Evolutionary conservation across 306 rosid species (phyloP).

Genomic region (Gastrolobium villosum): DNA sequence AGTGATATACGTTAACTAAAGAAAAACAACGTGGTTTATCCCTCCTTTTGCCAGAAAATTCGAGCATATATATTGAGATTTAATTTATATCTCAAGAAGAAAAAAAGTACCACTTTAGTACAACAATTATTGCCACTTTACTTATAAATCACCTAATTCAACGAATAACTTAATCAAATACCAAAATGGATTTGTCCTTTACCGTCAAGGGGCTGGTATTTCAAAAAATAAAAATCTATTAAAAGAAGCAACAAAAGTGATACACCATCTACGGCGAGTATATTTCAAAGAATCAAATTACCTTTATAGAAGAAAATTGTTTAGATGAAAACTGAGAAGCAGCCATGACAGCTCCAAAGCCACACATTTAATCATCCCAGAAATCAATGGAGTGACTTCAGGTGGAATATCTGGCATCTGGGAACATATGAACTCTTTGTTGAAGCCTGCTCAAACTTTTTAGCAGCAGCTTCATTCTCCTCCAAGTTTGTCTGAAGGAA

Average conservation of each 20-base stretch:
- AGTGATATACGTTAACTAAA: not conserved
- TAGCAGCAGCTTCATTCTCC: slow-evolving; percentile 66
- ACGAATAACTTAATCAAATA: slow-evolving; percentile 46
- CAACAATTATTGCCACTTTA: slow-evolving; percentile 43
- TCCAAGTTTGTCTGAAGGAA: slow-evolving; percentile 69
- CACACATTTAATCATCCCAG: slow-evolving; percentile 13
- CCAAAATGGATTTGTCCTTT: slow-evolving; percentile 46
- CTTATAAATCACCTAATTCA: slow-evolving; percentile 42
- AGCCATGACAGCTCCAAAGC: slow-evolving; percentile 41
- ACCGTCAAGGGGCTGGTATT: slow-evolving; percentile 36
- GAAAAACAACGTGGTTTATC: not conserved
- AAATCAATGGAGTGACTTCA: slow-evolving; percentile 66
- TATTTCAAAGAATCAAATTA: slow-evolving; percentile 50
- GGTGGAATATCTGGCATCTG: slow-evolving; percentile 74
- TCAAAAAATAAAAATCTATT: slow-evolving; percentile 51
- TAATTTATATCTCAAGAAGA: slow-evolving; percentile 40
- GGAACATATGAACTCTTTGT: slow-evolving; percentile 63
- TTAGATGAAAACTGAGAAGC: slow-evolving; percentile 34
- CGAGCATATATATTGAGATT: slow-evolving; percentile 31
- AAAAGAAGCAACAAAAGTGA: slow-evolving; percentile 45
- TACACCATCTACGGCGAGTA: slow-evolving; percentile 48
- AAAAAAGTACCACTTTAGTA: slow-evolving; percentile 31
- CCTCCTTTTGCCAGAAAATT: slow-evolving; percentile 24
- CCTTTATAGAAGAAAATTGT: slow-evolving; percentile 44
- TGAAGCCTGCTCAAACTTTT: slow-evolving; percentile 70